phyloP scores from a whole-genome alignment of 345 rosid species.

The Eucalyptus paniculata region DNA sequence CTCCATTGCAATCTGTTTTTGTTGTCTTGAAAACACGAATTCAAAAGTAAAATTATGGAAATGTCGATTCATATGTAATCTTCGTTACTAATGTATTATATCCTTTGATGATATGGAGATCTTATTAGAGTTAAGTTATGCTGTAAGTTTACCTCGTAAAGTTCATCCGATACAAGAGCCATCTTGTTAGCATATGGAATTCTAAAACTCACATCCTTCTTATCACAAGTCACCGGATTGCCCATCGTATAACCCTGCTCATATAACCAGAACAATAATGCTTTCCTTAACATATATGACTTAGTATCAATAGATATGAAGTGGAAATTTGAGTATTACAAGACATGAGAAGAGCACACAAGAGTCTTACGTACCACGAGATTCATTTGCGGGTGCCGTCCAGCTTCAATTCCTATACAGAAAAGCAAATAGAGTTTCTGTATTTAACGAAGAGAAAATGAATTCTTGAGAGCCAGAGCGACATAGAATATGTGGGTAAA shows the following conservation, averaged over 20 bases:
- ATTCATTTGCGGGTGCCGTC: background rate
- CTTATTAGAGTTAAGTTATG: background rate
- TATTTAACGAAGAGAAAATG: background rate
- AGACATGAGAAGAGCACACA: background rate
- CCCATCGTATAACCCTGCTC: slow-evolving; percentile 42
- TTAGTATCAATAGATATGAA: background rate
- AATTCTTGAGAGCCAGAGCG: background rate
- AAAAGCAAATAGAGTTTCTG: background rate
- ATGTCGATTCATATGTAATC: background rate
- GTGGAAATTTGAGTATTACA: background rate
- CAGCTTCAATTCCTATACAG: background rate
- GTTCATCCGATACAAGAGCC: slow-evolving; percentile 44
- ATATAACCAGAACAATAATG: background rate
- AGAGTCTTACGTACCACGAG: background rate
- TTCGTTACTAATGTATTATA: no score
- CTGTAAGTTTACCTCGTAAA: slow-evolving; percentile 22
- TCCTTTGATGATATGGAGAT: background rate
- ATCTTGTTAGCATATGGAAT: slow-evolving; percentile 25
- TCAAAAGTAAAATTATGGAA: no score
- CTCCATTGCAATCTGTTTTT: slow-evolving; percentile 4
- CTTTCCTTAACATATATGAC: background rate
- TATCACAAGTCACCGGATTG: slow-evolving; percentile 11
- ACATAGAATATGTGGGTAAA: background rate
- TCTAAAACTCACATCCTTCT: slow-evolving; percentile 8
- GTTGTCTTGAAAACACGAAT: background rate